A percentile compares a stretch with the other conserved stretches of the same genome.
Evolutionary conservation across 768 basidiomycete species (phyloP).

Genomic region (Lentinula detonsa): DNA sequence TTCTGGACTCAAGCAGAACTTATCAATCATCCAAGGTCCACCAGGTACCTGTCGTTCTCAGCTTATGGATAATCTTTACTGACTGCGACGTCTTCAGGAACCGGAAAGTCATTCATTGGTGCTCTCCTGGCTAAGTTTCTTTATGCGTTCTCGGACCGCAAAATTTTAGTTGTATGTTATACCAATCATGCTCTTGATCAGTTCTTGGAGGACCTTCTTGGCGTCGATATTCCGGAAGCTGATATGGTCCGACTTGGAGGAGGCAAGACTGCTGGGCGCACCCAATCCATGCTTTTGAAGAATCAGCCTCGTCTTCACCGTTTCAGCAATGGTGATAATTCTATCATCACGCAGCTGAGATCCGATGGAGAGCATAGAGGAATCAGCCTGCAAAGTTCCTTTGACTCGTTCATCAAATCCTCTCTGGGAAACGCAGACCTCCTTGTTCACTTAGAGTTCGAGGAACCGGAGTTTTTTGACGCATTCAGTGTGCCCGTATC

Average conservation of each 20-base stretch:
- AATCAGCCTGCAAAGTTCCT: neutral
- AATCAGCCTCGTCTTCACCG: constrained; percentile 24
- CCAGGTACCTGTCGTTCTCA: constrained; percentile 38
- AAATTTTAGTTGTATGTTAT: constrained; percentile 64
- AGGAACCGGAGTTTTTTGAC: constrained; percentile 36
- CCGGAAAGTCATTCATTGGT: constrained; percentile 72
- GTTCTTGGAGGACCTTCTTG: constrained; percentile 56
- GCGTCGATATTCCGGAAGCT: constrained; percentile 44
- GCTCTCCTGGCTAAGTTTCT: constrained; percentile 58
- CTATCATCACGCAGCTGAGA: neutral
- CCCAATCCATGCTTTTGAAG: constrained; percentile 38
- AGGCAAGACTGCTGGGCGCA: constrained; percentile 45
- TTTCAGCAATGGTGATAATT: constrained; percentile 15
- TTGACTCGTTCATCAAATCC: neutral
- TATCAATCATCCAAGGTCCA: constrained; percentile 66
- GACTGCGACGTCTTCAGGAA: constrained; percentile 35
- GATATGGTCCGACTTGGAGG: constrained; percentile 50
- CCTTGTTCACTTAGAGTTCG: constrained; percentile 45
- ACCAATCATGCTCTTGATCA: constrained; percentile 75
- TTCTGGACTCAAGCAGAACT: constrained; percentile 45
- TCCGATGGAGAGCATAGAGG: neutral
- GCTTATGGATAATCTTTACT: neutral
- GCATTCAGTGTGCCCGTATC: constrained; percentile 37
- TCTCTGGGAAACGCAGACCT: constrained; percentile 22
- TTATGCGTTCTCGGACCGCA: constrained; percentile 38